Conservation (phyloP, 2,329 filamentous ascomycete genomes). For the Passalora sequoiae region DNA sequence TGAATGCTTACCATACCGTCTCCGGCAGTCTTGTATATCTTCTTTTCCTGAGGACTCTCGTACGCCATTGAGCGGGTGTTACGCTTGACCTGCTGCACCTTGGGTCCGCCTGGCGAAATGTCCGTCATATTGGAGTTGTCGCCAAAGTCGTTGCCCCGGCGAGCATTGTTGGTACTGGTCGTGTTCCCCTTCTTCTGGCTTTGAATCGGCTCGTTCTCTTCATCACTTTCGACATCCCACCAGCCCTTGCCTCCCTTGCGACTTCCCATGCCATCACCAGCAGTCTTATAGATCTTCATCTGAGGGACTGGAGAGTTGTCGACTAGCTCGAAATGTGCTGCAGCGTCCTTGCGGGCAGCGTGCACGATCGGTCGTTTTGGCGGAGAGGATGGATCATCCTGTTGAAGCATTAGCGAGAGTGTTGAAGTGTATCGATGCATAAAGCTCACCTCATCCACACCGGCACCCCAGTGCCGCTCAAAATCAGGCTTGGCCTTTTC, state of each 20-base stretch:
- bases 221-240: slow-evolving; percentile 63
- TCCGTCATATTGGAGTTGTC: slow-evolving; percentile 74
- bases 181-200: slow-evolving; percentile 49
- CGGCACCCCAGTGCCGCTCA: slow-evolving; percentile 70
- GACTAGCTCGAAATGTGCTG: slow-evolving; percentile 76
- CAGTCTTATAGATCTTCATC: slow-evolving; percentile 27
- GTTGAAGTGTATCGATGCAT: slow-evolving; percentile 16
- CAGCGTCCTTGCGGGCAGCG: slow-evolving; percentile 71
- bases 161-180: slow-evolving; percentile 66
- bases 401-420: slow-evolving; percentile 20
- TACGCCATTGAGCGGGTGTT: slow-evolving; percentile 10
- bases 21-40: slow-evolving; percentile 36
- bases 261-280: slow-evolving; percentile 59
- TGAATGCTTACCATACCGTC: slow-evolving; percentile 59
- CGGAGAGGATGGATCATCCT: slow-evolving; percentile 55
- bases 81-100: slow-evolving; percentile 13
- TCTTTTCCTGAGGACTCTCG: slow-evolving; percentile 23
- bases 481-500: slow-evolving; percentile 62
- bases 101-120: slow-evolving; percentile 44
- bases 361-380: slow-evolving; percentile 54
- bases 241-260: slow-evolving; percentile 2
- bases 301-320: slow-evolving; percentile 61
- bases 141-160: slow-evolving; percentile 70
- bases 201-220: slow-evolving; percentile 48
- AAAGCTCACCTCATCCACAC: slow-evolving; percentile 56